Evolutionary conservation across 768 basidiomycete species (phyloP), one percentile per base, ranked within the genome.

Genomic region (Russula vinacea): DNA sequence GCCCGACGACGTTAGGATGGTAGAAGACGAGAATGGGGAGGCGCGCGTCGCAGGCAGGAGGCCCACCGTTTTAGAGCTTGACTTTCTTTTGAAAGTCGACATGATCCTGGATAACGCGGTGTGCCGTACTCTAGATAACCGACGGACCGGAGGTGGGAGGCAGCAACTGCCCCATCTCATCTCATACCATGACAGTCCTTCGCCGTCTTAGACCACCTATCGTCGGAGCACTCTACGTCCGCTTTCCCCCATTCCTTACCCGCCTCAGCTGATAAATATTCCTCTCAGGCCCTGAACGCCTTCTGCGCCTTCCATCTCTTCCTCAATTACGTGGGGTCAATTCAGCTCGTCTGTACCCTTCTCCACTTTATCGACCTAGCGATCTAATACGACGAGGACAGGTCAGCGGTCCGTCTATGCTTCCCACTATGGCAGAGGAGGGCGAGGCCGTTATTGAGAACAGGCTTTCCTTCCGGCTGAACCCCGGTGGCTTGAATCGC

Each of bases 81-180:
- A 71, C 73, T 81, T 87, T 68, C 88, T 80, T 74, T 87, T 91
- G 86, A 92, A 92, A n/a, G 88, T 89, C 66, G 87, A 88, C 89
- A 90, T 89, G 14, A 24, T 26, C 40, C 10, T 32, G 24, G n/a
- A 47, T 26, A 19, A 19, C 17, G 24, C 49, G 16, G 49, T 0
- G 26, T 29, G 26, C 5, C 14, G 26, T 16, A 26, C 49, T 16
- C 26, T 4, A 2, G 13, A 11, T 24, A 6, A 14, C 26, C 39
- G 17, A 26, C 45, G 47, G 58, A 8, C 58, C 58, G 58, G 58
- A 53, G 29, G 14, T 11, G 33, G 22, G 14, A 50, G 35, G 4
- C 29, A 29, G 29, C 29, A 37, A 29, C 37, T 26, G 49, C 7
- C n/a, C n/a, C 32, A 44, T 42, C 53, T 29, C 22, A 22, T 35